Percentiles rank a stretch among this genome's conserved stretches.
Evolutionary conservation across 2,329 filamentous ascomycete genomes (phyloP).

Genomic region (Grosmannia huntii): DNA sequence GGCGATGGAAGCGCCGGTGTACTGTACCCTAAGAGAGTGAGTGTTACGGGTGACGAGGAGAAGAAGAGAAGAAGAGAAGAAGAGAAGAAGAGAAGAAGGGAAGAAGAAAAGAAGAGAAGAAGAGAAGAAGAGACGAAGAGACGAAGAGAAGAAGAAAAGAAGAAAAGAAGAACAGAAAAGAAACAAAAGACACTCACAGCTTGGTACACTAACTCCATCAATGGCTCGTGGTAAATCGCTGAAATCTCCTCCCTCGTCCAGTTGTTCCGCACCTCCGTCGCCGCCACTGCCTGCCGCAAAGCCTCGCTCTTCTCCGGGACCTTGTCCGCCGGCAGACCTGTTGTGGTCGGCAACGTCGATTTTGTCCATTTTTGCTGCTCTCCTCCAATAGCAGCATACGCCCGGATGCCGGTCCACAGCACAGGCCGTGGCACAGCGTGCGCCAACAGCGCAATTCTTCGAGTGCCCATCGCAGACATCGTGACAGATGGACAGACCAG

Average conservation of each 20-base stretch:
- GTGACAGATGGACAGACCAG: not conserved
- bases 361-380: not conserved
- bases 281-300: conserved; percentile 41
- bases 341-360: not conserved
- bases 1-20: conserved; percentile 76
- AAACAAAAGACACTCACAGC: conserved; percentile 40
- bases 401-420: not conserved
- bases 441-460: not conserved
- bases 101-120: not conserved
- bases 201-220: conserved; percentile 67
- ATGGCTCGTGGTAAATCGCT: conserved; percentile 67
- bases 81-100: too few species aligned
- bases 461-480: not conserved
- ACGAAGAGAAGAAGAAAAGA: conserved; percentile 15
- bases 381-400: not conserved
- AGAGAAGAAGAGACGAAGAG: not conserved
- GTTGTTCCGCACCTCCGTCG: conserved; percentile 49
- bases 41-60: not conserved
- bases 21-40: conserved; percentile 45
- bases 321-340: not conserved
- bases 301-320: conserved; percentile 12
- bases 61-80: too few species aligned
- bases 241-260: conserved; percentile 77
- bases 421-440: not conserved
- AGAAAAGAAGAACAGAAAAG: not conserved